Base-by-base conservation (phyloP, 768 basidiomycete species). In the Arthromyces matolae region DNA sequence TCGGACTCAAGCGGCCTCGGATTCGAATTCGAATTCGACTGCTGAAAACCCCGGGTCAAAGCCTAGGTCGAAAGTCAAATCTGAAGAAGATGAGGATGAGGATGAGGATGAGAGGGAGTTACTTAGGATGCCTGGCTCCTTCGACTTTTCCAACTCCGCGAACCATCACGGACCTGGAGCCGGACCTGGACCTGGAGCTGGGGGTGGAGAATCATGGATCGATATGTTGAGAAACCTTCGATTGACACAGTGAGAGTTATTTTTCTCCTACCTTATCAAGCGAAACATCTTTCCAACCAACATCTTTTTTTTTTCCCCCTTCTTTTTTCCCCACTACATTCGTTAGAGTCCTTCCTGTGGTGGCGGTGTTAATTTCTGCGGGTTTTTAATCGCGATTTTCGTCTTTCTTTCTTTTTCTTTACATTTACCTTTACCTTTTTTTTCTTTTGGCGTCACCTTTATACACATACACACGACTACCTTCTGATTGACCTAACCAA, bases 41-140 rank as follows among this genome's bases (percentile, higher is more conserved):
- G n/a, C n/a, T n/a, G 23, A 13, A 12, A 18, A 8, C 16, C 19
- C 9, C 33, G 5, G 20, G 20, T 13, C 34, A 41, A 7, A 66
- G 38, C 58, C 62, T 0, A 59, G 60, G 35, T 57, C 61, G 9
- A 54, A 46, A n/a, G 10, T 34, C 3, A 28, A 49, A 14, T 45
- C 36, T 1, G 23, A 37, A 1, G 52, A 52, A 28, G 54, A 54
- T 39, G 45, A 45, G 5, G 59, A 65, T 22, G 67, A 70, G 22
- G 47, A 61, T 18, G 67, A 70, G 28, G n/a, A n/a, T n/a, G n/a
- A n/a, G n/a, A n/a, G n/a, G n/a, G n/a, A n/a, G n/a, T n/a, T n/a
- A n/a, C 52, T 69, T 46, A 57, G 42, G 45, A 81, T 83, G 64
- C 81, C 81, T 2, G 80, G 81, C 8, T 75, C 77, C 24, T 80